Base-by-base conservation (phyloP, 148 eudicot species). In the Tetragonia tetragonoides region DNA sequence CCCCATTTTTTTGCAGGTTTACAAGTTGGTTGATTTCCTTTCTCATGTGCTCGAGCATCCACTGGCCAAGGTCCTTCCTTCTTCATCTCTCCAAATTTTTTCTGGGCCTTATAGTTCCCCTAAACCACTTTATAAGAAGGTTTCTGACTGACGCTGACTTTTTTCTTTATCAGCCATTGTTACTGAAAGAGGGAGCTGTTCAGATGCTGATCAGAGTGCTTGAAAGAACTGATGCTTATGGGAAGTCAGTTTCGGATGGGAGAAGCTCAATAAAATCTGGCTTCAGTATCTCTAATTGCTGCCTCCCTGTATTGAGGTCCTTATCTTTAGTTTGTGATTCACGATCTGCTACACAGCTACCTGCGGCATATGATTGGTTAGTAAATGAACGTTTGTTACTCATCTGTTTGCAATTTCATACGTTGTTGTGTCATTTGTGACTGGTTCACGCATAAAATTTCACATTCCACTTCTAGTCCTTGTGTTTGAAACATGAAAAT, bases 1-100 rank as follows among this genome's bases (percentile, higher is more conserved):
- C 53, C 6, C 68, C 5, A 44, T 28, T 4, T 67, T 44, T 47
- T 60, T 40, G 51, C 89, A 96, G 99, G 87, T 86, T 72, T 86
- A 81, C 84, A 94, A 84, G 83, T 68, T 90, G 77, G 90, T 93
- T 72, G 91, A 82, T 73, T 96, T 96, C 79, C 84, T 96, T 66
- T 85, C 90, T 79, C 61, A 80, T 71, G 80, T 93, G 77, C 80
- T 90, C 80, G 99, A 91, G 82, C 98, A 96, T 87, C 99, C 98
- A 34, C 81, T 81, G 77, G 93, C 93, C 66, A 93, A 96, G 99
- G 99, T 96, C 15, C 53, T 74, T 44, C 68, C 56, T 10, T 65
- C 18, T 54, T 66, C 34, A 1, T 23, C 65, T 14, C 24, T 66
- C 49, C 38, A 49, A 9, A 46, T 49, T 64, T 42, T 39, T 61